phyloP scores from a whole-genome alignment of 805 yeast species.

The Limtongia smithiae region DNA sequence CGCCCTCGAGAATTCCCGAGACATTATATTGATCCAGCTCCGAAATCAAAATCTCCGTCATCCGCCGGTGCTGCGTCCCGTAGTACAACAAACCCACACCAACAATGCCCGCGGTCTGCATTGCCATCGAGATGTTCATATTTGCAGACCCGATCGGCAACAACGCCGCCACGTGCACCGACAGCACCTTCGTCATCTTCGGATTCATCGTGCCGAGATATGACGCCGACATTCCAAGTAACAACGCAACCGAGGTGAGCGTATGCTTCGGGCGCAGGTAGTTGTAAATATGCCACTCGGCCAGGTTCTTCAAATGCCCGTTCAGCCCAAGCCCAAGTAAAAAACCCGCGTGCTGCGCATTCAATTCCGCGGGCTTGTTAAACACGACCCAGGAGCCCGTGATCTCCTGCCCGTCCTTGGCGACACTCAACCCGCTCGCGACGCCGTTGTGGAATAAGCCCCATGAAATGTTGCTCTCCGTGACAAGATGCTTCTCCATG shows the following conservation, averaged over 20 bases:
- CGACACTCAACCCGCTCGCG: slow-evolving; percentile 75
- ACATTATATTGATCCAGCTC: slow-evolving; percentile 46
- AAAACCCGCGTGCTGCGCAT: slow-evolving; percentile 91
- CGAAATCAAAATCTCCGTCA: slow-evolving; percentile 72
- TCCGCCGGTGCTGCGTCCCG: slow-evolving; percentile 74
- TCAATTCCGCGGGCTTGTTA: slow-evolving; percentile 68
- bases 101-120: slow-evolving; percentile 86
- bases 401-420: slow-evolving; percentile 63
- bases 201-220: slow-evolving; percentile 75
- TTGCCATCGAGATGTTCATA: slow-evolving; percentile 73
- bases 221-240: slow-evolving; percentile 92
- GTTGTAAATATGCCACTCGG: slow-evolving; percentile 95
- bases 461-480: slow-evolving; percentile 60
- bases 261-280: slow-evolving; percentile 86
- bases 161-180: slow-evolving; percentile 89
- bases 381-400: slow-evolving; percentile 90
- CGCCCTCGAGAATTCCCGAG: slow-evolving; percentile 12
- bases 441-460: slow-evolving; percentile 91
- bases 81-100: slow-evolving; percentile 85
- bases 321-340: slow-evolving; percentile 86
- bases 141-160: slow-evolving; percentile 89
- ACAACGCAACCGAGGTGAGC: slow-evolving; percentile 76
- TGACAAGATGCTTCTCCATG: slow-evolving; percentile 52
- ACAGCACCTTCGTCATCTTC: slow-evolving; percentile 81
- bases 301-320: slow-evolving; percentile 77